These are phyloP conservation scores for Cladophialophora immunda DNA, from an alignment of 2,329 filamentous ascomycete species.

Conservation along the genomic window DNA sequence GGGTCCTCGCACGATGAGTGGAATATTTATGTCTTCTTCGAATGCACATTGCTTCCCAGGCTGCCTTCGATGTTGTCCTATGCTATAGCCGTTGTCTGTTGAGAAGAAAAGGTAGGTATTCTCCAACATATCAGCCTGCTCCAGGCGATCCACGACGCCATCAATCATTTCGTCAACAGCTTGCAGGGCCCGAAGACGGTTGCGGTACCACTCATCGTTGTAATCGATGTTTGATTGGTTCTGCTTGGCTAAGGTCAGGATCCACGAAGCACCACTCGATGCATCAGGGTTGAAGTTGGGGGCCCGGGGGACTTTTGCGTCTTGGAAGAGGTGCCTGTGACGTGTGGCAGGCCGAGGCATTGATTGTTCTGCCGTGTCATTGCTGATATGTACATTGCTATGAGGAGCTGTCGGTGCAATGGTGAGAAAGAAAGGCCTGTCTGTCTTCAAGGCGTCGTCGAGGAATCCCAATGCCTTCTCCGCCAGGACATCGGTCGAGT, in stretches of 20 bases:
- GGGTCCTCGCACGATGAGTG: conserved; percentile 67
- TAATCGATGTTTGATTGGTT: conserved; percentile 59
- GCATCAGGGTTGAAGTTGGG: conserved; percentile 72
- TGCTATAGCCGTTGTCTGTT: conserved; percentile 68
- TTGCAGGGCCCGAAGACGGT: conserved; percentile 60
- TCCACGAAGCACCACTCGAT: conserved; percentile 59
- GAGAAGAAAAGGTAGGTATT: conserved; percentile 69
- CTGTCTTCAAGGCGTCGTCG: conserved; percentile 63
- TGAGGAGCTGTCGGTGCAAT: conserved; percentile 75
- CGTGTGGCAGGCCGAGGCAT: conserved; percentile 59
- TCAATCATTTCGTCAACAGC: conserved; percentile 65
- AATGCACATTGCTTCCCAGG: conserved; percentile 67
- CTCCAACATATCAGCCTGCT: conserved; percentile 53
- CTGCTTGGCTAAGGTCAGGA: conserved; percentile 54
- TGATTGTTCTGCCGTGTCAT: conserved; percentile 40
- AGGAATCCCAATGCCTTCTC: conserved; percentile 68
- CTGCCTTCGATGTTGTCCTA: conserved; percentile 66
- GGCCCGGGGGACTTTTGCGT: conserved; percentile 67
- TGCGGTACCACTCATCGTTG: conserved; percentile 62
- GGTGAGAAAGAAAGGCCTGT: conserved; percentile 71
- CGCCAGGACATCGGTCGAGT: conserved; percentile 68
- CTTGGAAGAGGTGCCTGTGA: conserved; percentile 69
- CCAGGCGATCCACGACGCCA: conserved; percentile 52
- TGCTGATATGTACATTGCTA: conserved; percentile 56
- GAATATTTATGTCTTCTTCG: conserved; percentile 69